Conservation (phyloP, 257 asterid genomes). For the Catharanthus roseus region DNA sequence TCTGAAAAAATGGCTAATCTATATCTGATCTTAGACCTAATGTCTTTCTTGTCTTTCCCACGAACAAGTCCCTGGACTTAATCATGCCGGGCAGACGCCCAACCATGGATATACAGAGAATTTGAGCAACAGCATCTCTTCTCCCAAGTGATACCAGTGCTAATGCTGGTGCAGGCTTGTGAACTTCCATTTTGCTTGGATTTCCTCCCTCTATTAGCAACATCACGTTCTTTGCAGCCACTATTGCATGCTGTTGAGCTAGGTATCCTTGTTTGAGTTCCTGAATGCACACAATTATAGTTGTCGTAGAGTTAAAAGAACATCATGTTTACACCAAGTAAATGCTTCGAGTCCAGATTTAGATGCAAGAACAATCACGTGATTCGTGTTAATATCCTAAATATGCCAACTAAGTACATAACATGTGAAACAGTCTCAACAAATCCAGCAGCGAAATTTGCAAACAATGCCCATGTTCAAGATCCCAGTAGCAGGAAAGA, state of each 20-base stretch:
- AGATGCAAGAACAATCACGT: not conserved
- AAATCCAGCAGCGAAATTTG: not conserved
- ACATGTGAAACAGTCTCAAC: not conserved
- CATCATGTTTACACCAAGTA: not conserved
- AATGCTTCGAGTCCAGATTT: not conserved
- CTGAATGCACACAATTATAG: slow-evolving; percentile 29
- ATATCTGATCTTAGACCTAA: slow-evolving; percentile 47
- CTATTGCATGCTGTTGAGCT: slow-evolving; percentile 53
- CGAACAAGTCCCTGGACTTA: slow-evolving; percentile 79
- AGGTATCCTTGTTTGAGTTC: slow-evolving; percentile 82
- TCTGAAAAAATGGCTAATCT: not conserved
- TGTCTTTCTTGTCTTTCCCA: slow-evolving; percentile 44
- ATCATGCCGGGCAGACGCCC: slow-evolving; percentile 79
- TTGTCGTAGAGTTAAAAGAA: not conserved
- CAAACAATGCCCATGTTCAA: not conserved
- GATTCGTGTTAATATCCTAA: not conserved
- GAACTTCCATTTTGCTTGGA: slow-evolving; percentile 35
- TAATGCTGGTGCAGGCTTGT: slow-evolving; percentile 52
- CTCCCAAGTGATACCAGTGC: slow-evolving; percentile 74
- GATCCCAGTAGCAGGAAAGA: no score
- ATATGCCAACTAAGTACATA: not conserved
- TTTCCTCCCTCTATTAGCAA: slow-evolving; percentile 34
- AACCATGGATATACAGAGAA: slow-evolving; percentile 35
- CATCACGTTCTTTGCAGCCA: slow-evolving; percentile 69
- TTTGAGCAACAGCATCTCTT: slow-evolving; percentile 54